These are phyloP conservation scores for Xenosphaeropsis pyriputrescens DNA, from an alignment of 2,329 filamentous ascomycete genomes.

Conservation along the genomic window DNA sequence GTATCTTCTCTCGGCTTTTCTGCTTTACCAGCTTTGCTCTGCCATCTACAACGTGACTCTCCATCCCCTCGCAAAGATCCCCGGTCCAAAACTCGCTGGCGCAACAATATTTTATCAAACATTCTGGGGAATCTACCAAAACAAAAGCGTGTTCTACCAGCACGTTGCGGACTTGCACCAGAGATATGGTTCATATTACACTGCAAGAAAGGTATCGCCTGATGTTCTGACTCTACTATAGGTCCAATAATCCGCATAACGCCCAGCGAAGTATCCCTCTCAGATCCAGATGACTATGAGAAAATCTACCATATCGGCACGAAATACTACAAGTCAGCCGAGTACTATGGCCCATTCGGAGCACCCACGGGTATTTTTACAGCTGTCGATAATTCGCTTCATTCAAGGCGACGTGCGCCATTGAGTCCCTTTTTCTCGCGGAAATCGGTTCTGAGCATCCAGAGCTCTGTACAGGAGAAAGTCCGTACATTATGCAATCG, in stretches of 20 bases:
- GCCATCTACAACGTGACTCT: conserved; percentile 2
- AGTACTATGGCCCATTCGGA: conserved; percentile 6
- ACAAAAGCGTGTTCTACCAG: conserved; percentile 5
- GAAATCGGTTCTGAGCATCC: conserved; percentile 12
- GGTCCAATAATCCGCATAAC: conserved; percentile 15
- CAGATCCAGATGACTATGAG: conserved; percentile 13
- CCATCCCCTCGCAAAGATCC: conserved; percentile 8
- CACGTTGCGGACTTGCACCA: conserved; percentile 7
- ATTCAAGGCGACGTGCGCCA: conserved; percentile 5
- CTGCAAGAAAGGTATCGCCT: no score
- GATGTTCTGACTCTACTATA: background rate
- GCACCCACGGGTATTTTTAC: conserved; percentile 5
- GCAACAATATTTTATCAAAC: conserved; percentile 8
- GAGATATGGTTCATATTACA: conserved; percentile 6
- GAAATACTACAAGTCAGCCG: conserved; percentile 8
- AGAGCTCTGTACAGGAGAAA: conserved; percentile 12
- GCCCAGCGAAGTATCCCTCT: conserved; percentile 15
- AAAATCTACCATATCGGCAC: conserved; percentile 7
- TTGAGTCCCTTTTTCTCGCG: conserved; percentile 17
- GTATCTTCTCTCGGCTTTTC: no score
- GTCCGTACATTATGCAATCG: no score
- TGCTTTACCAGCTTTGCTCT: no score
- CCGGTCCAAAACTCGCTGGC: conserved; percentile 10
- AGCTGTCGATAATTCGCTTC: conserved; percentile 7
- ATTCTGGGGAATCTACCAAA: conserved; percentile 4